A percentile compares a stretch with the other conserved stretches of the same genome.
Evolutionary conservation across 2,329 filamentous ascomycete genomes (phyloP).

Genomic region (Immersiporthe knoxdaviesiana): DNA sequence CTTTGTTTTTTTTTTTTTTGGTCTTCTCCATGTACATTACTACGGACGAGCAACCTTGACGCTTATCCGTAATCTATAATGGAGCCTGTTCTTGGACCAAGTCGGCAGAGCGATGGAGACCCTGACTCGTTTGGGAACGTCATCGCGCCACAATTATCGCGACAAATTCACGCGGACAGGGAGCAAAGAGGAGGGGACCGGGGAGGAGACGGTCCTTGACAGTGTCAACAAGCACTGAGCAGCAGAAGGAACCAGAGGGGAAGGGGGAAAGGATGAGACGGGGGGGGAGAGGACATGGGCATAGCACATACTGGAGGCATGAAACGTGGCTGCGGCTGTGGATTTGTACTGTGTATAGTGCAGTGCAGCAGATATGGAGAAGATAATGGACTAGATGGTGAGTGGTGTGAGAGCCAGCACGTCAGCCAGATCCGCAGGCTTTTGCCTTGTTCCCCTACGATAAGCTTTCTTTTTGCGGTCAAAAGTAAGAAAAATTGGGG

Average conservation of each 20-base stretch:
- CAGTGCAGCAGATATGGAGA: not conserved
- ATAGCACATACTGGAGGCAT: not conserved
- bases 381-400: not conserved
- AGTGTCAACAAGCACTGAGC: not conserved
- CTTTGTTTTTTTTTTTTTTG: too few species aligned
- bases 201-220: not conserved
- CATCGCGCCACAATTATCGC: conserved; percentile 30
- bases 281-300: not conserved
- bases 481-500: not conserved
- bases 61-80: conserved; percentile 15
- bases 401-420: not conserved
- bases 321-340: conserved; percentile 1
- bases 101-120: conserved; percentile 13
- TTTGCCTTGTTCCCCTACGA: not conserved
- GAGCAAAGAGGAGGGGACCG: not conserved
- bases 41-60: not conserved
- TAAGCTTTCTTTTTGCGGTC: not conserved
- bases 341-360: not conserved
- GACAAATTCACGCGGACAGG: conserved; percentile 25
- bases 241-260: too few species aligned
- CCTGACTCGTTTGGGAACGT: conserved; percentile 29
- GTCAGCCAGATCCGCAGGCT: not conserved
- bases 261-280: too few species aligned
- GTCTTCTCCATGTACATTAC: not conserved
- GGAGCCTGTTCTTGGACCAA: conserved; percentile 14